Percentiles rank a stretch among this genome's conserved stretches.
Conservation (phyloP, 75 land plant species). For the Azolla pinnata region DNA sequence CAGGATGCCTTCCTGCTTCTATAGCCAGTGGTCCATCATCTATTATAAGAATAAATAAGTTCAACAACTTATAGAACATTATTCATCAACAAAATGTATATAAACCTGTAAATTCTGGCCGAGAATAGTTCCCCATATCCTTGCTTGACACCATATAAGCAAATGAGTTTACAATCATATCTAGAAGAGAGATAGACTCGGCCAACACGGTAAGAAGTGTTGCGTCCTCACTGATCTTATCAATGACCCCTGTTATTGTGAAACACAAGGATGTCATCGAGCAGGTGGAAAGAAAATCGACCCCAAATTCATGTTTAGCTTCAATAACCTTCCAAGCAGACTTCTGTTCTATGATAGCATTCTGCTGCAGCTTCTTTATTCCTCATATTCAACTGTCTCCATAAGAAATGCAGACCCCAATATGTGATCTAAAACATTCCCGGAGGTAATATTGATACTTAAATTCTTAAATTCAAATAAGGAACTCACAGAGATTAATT, state of each 20-base stretch:
- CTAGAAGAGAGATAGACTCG: slow-evolving; percentile 86
- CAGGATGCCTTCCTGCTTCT: slow-evolving; percentile 91
- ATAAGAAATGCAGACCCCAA: too few species aligned
- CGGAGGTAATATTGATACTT: background rate
- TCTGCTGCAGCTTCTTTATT: slow-evolving; percentile 92
- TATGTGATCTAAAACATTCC: background rate
- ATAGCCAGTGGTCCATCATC: slow-evolving; percentile 90
- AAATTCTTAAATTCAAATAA: background rate
- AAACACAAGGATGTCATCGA: too few species aligned
- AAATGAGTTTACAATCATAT: slow-evolving; percentile 98
- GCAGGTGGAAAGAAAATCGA: too few species aligned
- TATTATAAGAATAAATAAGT: slow-evolving; percentile 11
- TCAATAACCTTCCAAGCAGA: slow-evolving; percentile 83
- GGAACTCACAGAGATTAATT: slow-evolving; percentile 79
- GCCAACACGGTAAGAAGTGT: slow-evolving; percentile 69
- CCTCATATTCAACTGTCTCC: slow-evolving; percentile 71
- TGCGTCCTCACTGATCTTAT: slow-evolving; percentile 68
- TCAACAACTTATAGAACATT: background rate
- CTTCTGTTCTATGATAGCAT: slow-evolving; percentile 73
- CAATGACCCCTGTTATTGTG: slow-evolving; percentile 55
- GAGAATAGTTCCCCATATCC: slow-evolving; percentile 60
- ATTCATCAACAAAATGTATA: background rate
- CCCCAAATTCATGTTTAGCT: too few species aligned
- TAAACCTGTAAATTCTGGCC: slow-evolving; percentile 88
- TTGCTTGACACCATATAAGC: slow-evolving; percentile 71